Evolutionary conservation across 768 basidiomycete genomes (phyloP).

Genomic region (Pholiota microspora): DNA sequence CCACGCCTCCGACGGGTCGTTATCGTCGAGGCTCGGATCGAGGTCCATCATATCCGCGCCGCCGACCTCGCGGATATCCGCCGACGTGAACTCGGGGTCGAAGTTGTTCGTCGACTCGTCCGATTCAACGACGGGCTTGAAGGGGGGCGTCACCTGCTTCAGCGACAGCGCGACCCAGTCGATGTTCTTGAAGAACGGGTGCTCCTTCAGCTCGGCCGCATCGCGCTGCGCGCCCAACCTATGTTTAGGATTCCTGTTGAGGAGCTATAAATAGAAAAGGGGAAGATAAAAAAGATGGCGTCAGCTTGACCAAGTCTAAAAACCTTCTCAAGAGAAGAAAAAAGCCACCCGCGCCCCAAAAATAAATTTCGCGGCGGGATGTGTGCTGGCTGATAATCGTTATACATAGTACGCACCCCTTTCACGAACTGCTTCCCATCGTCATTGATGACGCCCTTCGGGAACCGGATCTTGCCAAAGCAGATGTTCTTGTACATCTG

Average conservation of each 20-base stretch:
- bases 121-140: conserved; percentile 96
- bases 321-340: too few species aligned
- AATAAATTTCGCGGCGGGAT: too few species aligned
- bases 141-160: conserved; percentile 94
- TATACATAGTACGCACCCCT: conserved; percentile 64
- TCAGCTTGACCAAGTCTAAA: not conserved
- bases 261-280: conserved; percentile 54
- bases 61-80: conserved; percentile 78
- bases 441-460: conserved; percentile 93
- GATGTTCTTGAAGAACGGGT: conserved; percentile 88
- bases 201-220: conserved; percentile 92
- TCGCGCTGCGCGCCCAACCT: conserved; percentile 91
- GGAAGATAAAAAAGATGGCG: not conserved
- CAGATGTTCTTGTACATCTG: conserved; percentile 99
- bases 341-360: not conserved
- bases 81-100: conserved; percentile 94
- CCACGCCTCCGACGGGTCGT: conserved; percentile 75
- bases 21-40: conserved; percentile 25
- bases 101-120: conserved; percentile 99
- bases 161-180: conserved; percentile 87
- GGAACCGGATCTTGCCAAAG: conserved; percentile 98
- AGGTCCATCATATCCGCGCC: conserved; percentile 28
- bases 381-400: too few species aligned
- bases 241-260: conserved; percentile 98
- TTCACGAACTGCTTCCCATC: conserved; percentile 99